Conservation (phyloP, 805 yeast genomes). For the Saccharomycopsis malanga region DNA sequence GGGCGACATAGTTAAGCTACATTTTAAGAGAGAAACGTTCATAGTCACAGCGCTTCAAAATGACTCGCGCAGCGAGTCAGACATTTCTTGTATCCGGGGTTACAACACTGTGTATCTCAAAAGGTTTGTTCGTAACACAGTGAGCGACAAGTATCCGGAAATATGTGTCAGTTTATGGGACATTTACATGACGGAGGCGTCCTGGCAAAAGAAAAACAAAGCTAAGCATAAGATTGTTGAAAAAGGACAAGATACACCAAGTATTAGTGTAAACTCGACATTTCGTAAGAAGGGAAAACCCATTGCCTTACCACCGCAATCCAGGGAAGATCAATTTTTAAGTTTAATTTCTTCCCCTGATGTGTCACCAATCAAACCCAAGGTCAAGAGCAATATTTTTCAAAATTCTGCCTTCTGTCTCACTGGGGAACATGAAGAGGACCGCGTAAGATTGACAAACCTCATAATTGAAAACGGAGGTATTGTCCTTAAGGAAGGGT, state of each 20-base stretch:
- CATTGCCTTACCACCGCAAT: not conserved
- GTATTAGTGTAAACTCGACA: not conserved
- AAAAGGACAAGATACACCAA: not conserved
- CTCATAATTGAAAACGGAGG: slow-evolving; percentile 31
- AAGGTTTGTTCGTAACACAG: slow-evolving; percentile 24
- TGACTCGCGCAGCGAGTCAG: slow-evolving; percentile 19
- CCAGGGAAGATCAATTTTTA: slow-evolving; percentile 7
- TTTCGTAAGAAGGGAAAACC: not conserved
- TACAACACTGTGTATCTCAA: slow-evolving; percentile 42
- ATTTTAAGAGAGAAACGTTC: slow-evolving; percentile 30
- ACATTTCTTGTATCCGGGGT: slow-evolving; percentile 54
- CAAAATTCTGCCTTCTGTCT: slow-evolving; percentile 22
- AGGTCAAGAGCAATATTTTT: slow-evolving; percentile 18
- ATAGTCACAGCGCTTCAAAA: slow-evolving; percentile 39
- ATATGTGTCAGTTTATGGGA: slow-evolving; percentile 28
- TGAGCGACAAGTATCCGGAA: slow-evolving; percentile 23
- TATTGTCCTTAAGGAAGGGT: slow-evolving; percentile 30
- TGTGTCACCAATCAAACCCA: slow-evolving; percentile 18
- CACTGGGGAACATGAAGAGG: slow-evolving; percentile 16
- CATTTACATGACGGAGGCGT: slow-evolving; percentile 33
- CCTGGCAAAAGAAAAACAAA: slow-evolving; percentile 33
- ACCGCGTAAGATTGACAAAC: slow-evolving; percentile 4
- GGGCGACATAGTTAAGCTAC: slow-evolving; percentile 45
- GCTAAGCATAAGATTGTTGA: not conserved
- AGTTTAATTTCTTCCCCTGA: slow-evolving; percentile 19